These are phyloP conservation scores for Oryza australiensis DNA, from an alignment of 176 grass and related monocot species.

Conservation along the genomic window DNA sequence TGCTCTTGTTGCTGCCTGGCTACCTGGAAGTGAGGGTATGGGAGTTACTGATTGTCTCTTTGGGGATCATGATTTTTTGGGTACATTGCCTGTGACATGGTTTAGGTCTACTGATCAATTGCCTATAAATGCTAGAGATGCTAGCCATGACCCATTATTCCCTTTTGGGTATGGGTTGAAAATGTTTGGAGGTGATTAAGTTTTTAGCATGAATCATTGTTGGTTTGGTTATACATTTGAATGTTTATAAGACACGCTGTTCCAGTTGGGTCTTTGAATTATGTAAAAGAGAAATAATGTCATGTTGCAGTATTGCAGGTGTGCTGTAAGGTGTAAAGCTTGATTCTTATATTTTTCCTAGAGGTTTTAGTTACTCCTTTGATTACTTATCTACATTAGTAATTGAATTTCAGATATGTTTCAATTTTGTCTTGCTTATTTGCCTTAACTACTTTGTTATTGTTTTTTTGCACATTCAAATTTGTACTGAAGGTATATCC, in stretches of 20 bases:
- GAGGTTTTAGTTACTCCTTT: background rate
- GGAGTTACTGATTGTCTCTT: conserved; percentile 78
- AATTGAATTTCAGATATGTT: background rate
- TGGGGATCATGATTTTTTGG: conserved; percentile 79
- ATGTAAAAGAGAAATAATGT: conserved; percentile 22
- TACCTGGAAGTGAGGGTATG: conserved; percentile 72
- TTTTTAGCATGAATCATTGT: conserved; percentile 15
- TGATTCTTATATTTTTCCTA: conserved; percentile 7
- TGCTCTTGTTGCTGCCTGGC: conserved; percentile 78
- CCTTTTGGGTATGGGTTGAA: conserved; percentile 81
- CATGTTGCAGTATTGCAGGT: background rate
- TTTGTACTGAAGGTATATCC: background rate
- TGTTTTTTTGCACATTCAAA: background rate
- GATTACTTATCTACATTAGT: background rate
- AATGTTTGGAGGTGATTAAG: conserved; percentile 18
- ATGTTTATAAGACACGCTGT: conserved; percentile 1
- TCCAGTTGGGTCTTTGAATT: background rate
- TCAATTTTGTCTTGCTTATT: conserved; percentile 10
- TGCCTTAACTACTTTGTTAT: background rate
- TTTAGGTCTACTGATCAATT: conserved; percentile 70
- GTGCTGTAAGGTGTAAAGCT: background rate
- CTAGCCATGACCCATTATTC: conserved; percentile 70
- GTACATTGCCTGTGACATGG: conserved; percentile 77
- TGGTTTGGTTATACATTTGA: conserved; percentile 26
- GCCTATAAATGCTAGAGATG: conserved; percentile 57